A percentile compares a stretch with the other conserved stretches of the same genome.
These are phyloP conservation scores for Dryas integrifolia DNA, from an alignment of 331 rosid species.

Conservation along the genomic window DNA sequence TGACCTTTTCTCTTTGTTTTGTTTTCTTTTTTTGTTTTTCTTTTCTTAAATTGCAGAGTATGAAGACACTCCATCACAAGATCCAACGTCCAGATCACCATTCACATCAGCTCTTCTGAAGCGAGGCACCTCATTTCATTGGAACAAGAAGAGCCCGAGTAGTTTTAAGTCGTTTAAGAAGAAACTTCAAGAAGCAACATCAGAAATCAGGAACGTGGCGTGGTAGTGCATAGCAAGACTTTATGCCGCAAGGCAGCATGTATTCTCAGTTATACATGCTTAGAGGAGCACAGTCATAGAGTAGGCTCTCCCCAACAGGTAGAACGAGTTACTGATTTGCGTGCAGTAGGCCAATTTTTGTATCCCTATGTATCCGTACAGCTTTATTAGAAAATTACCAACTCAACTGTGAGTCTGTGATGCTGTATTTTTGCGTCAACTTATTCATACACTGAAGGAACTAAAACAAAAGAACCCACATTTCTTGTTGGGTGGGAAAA, in stretches of 20 bases:
- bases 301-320: neutral
- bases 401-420: neutral
- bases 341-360: neutral
- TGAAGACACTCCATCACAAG: constrained; percentile 33
- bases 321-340: neutral
- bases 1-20: neutral
- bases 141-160: constrained; percentile 25
- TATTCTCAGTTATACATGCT: constrained; percentile 7
- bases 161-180: constrained; percentile 41
- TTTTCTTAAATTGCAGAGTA: constrained; percentile 31
- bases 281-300: neutral
- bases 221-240: constrained; percentile 16
- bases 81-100: constrained; percentile 31
- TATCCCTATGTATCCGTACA: neutral
- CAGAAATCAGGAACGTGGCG: constrained; percentile 27
- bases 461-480: neutral
- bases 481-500: too few relatives aligned
- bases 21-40: neutral
- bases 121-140: constrained; percentile 35
- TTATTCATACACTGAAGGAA: neutral
- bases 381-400: neutral
- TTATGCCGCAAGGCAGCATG: neutral
- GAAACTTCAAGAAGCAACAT: constrained; percentile 44
- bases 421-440: neutral
- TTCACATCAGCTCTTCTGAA: constrained; percentile 25